phyloP scores from a whole-genome alignment of 257 asterid genomes.

The Cinchona pubescens region DNA sequence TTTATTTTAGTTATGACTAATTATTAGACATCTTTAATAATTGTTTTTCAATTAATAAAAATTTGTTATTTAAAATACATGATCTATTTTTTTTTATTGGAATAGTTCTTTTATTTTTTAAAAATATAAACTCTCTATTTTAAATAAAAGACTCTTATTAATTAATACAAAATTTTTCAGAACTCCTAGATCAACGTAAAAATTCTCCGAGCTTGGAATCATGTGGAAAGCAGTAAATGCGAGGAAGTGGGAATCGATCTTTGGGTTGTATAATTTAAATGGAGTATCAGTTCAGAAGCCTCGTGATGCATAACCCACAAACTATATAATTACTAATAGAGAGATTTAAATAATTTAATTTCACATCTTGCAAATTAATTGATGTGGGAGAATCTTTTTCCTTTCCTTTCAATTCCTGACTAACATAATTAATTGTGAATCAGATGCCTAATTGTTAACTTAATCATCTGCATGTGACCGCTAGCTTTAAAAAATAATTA shows the following conservation, averaged over 20 bases:
- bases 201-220: conserved; percentile 95
- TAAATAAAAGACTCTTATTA: too few relatives aligned
- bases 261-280: conserved; percentile 50
- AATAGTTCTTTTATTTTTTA: too few relatives aligned
- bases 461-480: conserved; percentile 50
- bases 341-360: conserved; percentile 18
- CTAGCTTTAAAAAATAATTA: conserved; percentile 16
- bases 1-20: too few relatives aligned
- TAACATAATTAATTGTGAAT: conserved; percentile 21
- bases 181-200: too few relatives aligned
- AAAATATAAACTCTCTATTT: too few relatives aligned
- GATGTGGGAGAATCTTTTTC: conserved; percentile 37
- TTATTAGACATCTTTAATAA: too few relatives aligned
- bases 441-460: conserved; percentile 24
- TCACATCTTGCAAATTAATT: conserved; percentile 16
- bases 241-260: conserved; percentile 58
- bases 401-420: conserved; percentile 20
- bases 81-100: too few relatives aligned
- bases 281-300: conserved; percentile 60
- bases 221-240: conserved; percentile 95
- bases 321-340: conserved; percentile 6
- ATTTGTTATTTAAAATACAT: too few relatives aligned
- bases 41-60: too few relatives aligned
- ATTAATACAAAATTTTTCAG: too few relatives aligned
- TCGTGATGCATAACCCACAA: conserved; percentile 55